A percentile compares a stretch with the other conserved stretches of the same genome.
Conservation (phyloP, 2,329 filamentous ascomycete species). For the Paracoccidioides brasiliensis region DNA sequence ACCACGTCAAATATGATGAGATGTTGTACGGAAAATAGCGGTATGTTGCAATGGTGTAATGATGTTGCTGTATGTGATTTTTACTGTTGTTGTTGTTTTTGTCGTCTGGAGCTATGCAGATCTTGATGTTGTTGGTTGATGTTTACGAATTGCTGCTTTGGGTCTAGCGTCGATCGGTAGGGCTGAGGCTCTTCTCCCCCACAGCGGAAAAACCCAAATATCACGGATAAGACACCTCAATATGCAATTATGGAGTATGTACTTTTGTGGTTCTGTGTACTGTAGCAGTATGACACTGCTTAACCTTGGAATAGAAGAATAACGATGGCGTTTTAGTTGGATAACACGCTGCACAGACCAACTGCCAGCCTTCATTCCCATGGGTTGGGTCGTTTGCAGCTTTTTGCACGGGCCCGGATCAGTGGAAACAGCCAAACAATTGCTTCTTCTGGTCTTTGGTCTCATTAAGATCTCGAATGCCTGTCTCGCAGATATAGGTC, state of each 20-base stretch:
- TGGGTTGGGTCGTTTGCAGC: conserved; percentile 2
- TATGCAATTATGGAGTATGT: too few relatives aligned
- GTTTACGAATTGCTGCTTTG: conserved; percentile 27
- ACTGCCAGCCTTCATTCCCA: conserved; percentile 3
- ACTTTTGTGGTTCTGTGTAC: too few relatives aligned
- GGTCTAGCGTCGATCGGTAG: conserved; percentile 21
- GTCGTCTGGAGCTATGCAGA: conserved; percentile 21
- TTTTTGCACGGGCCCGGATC: neutral
- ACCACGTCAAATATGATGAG: neutral
- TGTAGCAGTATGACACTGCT: too few relatives aligned
- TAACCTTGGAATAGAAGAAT: neutral
- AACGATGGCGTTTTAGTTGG: neutral
- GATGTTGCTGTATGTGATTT: conserved; percentile 9
- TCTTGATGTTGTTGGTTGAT: conserved; percentile 9
- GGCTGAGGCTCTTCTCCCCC: neutral
- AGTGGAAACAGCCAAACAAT: conserved; percentile 8
- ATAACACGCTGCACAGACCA: neutral
- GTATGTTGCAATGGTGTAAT: conserved; percentile 15
- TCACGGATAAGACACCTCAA: neutral
- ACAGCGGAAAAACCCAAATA: neutral
- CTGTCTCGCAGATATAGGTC: conserved; percentile 42
- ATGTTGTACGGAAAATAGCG: neutral
- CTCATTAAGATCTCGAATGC: conserved; percentile 17
- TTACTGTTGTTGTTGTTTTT: conserved; percentile 2
- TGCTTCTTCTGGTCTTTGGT: conserved; percentile 10